Conservation (phyloP, 192 early-diverging fungal species). For the Backusella australiensis region DNA sequence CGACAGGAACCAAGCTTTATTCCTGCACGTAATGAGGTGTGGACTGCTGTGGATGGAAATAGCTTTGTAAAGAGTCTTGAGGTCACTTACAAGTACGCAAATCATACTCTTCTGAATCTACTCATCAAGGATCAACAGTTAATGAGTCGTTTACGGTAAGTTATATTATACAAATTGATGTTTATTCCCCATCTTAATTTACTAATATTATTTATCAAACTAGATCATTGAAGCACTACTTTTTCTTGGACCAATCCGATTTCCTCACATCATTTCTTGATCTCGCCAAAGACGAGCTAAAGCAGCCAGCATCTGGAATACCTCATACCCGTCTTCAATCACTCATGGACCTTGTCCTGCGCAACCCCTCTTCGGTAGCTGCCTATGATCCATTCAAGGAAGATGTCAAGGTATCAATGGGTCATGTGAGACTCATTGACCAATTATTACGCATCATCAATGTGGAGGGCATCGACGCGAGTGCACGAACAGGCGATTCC, state of each 20-base stretch:
- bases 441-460: constrained; percentile 71
- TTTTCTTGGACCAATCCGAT: constrained; percentile 91
- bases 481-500: not conserved
- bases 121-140: constrained; percentile 79
- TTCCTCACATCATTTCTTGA: constrained; percentile 95
- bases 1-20: constrained; percentile 7
- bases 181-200: not conserved
- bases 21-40: constrained; percentile 43
- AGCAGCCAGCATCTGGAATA: constrained; percentile 67
- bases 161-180: not conserved
- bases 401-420: constrained; percentile 77
- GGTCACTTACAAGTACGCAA: constrained; percentile 84
- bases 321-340: constrained; percentile 73
- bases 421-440: constrained; percentile 58
- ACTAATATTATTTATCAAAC: not conserved
- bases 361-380: constrained; percentile 80
- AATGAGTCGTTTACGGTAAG: constrained; percentile 65
- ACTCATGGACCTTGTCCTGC: constrained; percentile 83
- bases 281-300: constrained; percentile 75
- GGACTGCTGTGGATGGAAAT: constrained; percentile 57
- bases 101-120: constrained; percentile 76
- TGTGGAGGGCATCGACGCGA: constrained; percentile 55
- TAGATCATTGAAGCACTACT: constrained; percentile 90
- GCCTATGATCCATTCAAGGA: constrained; percentile 85
- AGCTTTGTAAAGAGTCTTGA: constrained; percentile 79